phyloP scores from a whole-genome alignment of 176 grass and related monocot genomes.

The Cenchrus purpureus region DNA sequence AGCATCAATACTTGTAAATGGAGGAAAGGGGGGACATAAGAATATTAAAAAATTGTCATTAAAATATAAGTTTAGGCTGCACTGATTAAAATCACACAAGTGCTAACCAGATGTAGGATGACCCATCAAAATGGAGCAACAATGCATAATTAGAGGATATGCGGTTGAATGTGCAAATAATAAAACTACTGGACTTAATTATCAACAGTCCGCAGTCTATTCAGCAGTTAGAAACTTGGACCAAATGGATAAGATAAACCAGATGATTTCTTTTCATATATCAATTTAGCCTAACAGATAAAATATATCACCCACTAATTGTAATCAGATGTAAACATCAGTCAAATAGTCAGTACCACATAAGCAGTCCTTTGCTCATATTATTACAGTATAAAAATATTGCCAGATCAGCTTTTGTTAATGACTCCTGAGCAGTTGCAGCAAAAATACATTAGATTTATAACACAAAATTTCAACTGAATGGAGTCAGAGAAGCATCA shows the following conservation, averaged over 20 bases:
- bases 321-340: background rate
- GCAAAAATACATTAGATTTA: background rate
- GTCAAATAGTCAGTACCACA: slow-evolving; percentile 5
- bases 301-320: background rate
- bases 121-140: background rate
- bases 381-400: slow-evolving; percentile 21
- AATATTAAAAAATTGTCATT: background rate
- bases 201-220: background rate
- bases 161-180: background rate
- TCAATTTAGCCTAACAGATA: background rate
- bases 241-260: slow-evolving; percentile 6
- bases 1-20: slow-evolving; percentile 9
- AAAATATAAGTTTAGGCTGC: background rate
- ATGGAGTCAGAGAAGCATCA: background rate
- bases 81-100: background rate
- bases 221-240: slow-evolving; percentile 9
- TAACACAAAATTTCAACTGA: background rate
- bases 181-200: background rate
- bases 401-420: background rate
- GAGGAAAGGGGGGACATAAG: slow-evolving; percentile 4
- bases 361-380: background rate
- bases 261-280: background rate
- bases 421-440: background rate
- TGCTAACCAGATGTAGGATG: slow-evolving; percentile 16
- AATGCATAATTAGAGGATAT: background rate